These are phyloP conservation scores for Mrakia blollopis DNA, from an alignment of 768 basidiomycete species.

Conservation along the genomic window DNA sequence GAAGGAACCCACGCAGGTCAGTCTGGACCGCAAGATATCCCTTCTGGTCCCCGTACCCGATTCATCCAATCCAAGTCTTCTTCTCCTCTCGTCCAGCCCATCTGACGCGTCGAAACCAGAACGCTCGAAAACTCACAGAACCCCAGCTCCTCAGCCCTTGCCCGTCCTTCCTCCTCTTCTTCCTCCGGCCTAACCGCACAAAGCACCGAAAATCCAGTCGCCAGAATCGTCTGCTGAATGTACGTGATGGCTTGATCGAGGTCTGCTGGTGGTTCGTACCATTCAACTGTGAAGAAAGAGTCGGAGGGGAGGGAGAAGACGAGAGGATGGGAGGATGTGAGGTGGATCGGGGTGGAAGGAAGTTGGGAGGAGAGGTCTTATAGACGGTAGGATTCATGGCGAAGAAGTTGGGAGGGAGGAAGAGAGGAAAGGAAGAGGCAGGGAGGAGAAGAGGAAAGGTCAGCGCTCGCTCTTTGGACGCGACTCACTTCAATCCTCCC, in stretches of 20 bases:
- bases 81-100: too few species aligned
- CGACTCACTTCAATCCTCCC: too few species aligned
- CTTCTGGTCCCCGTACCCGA: too few species aligned
- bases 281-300: background rate
- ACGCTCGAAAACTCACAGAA: conserved; percentile 17
- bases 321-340: background rate
- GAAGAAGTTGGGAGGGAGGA: background rate
- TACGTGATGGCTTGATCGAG: background rate
- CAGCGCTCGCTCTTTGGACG: background rate
- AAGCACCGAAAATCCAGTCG: conserved; percentile 15
- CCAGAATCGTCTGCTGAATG: background rate
- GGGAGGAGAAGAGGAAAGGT: too few species aligned
- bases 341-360: background rate
- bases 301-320: background rate
- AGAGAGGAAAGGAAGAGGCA: background rate
- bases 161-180: background rate
- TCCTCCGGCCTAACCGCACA: background rate
- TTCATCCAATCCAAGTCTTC: too few species aligned
- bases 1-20: too few species aligned
- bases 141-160: background rate
- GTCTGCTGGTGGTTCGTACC: background rate
- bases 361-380: conserved; percentile 1
- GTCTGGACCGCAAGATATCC: too few species aligned
- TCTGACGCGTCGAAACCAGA: background rate
- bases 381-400: too few species aligned